phyloP scores from a whole-genome alignment of 2,329 filamentous ascomycete species.

The Cercospora citrullina region DNA sequence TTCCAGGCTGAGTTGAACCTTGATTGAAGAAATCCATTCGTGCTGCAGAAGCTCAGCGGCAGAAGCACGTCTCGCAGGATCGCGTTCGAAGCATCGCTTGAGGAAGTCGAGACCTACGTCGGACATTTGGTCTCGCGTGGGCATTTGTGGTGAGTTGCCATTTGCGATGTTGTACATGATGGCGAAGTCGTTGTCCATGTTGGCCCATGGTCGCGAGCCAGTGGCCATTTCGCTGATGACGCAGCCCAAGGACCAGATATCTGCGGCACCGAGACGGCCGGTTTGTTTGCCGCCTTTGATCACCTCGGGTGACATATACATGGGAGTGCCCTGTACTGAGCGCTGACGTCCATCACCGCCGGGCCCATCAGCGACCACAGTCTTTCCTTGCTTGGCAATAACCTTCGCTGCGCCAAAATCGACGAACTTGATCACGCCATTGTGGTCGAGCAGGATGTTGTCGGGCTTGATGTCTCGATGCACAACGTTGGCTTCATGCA shows the following conservation, averaged over 20 bases:
- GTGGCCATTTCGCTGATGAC: slow-evolving; percentile 98
- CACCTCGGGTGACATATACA: slow-evolving; percentile 99
- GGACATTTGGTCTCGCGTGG: slow-evolving; percentile 78
- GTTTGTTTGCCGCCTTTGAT: slow-evolving; percentile 85
- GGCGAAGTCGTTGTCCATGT: slow-evolving; percentile 97
- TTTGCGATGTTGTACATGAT: slow-evolving; percentile 99
- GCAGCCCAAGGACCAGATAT: slow-evolving; percentile 95
- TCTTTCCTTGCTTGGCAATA: slow-evolving; percentile 90
- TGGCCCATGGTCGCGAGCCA: slow-evolving; percentile 88
- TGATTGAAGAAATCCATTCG: slow-evolving; percentile 70
- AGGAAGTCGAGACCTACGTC: slow-evolving; percentile 84
- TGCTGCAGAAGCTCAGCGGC: slow-evolving; percentile 90
- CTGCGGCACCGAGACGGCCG: slow-evolving; percentile 80
- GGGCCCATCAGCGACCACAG: slow-evolving; percentile 62
- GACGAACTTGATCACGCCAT: slow-evolving; percentile 98
- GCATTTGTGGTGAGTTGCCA: slow-evolving; percentile 86
- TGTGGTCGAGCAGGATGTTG: slow-evolving; percentile 93
- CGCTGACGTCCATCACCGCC: slow-evolving; percentile 51
- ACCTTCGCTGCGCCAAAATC: slow-evolving; percentile 98
- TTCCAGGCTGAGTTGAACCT: slow-evolving; percentile 50
- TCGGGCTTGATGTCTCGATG: slow-evolving; percentile 98
- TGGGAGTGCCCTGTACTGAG: slow-evolving; percentile 95
- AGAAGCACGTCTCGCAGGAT: slow-evolving; percentile 74
- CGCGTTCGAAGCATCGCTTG: slow-evolving; percentile 78
- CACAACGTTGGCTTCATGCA: slow-evolving; percentile 87